These are phyloP conservation scores for Colletotrichum tamarilloi DNA, from an alignment of 2,329 filamentous ascomycete species.

Conservation along the genomic window DNA sequence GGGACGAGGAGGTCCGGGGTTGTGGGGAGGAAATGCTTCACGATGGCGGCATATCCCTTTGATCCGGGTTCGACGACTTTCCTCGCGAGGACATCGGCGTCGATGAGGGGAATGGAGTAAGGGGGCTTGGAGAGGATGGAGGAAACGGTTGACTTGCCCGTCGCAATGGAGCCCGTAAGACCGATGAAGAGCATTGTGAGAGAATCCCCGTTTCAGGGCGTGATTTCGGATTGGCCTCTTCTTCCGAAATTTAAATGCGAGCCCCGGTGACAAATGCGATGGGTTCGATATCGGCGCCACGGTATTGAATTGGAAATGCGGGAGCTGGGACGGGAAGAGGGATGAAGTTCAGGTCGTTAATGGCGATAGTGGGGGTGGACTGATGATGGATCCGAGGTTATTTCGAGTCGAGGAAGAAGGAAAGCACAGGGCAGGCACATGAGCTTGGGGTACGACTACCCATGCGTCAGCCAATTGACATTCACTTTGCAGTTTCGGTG, in stretches of 20 bases:
- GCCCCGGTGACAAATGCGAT: neutral
- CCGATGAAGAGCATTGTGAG: slow-evolving; percentile 88
- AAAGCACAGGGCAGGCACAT: neutral
- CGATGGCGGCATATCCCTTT: slow-evolving; percentile 82
- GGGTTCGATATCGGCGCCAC: neutral
- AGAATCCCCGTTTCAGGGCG: slow-evolving; percentile 4
- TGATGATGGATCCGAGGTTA: neutral
- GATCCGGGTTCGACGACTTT: slow-evolving; percentile 95
- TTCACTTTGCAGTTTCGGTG: neutral
- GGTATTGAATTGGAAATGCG: neutral
- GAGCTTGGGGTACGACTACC: neutral
- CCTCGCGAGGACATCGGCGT: slow-evolving; percentile 92
- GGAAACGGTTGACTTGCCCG: slow-evolving; percentile 97
- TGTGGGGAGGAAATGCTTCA: slow-evolving; percentile 81
- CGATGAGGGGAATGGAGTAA: slow-evolving; percentile 89
- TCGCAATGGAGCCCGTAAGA: slow-evolving; percentile 96
- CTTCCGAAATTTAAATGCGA: neutral
- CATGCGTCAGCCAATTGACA: neutral
- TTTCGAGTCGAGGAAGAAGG: neutral
- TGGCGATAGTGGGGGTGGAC: neutral
- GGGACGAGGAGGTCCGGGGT: slow-evolving; percentile 88
- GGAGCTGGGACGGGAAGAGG: neutral
- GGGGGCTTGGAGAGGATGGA: slow-evolving; percentile 81
- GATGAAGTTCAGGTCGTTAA: neutral
- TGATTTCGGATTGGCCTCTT: neutral